Conservation (phyloP, 139 green algal genomes). For the Closterium sp. region DNA sequence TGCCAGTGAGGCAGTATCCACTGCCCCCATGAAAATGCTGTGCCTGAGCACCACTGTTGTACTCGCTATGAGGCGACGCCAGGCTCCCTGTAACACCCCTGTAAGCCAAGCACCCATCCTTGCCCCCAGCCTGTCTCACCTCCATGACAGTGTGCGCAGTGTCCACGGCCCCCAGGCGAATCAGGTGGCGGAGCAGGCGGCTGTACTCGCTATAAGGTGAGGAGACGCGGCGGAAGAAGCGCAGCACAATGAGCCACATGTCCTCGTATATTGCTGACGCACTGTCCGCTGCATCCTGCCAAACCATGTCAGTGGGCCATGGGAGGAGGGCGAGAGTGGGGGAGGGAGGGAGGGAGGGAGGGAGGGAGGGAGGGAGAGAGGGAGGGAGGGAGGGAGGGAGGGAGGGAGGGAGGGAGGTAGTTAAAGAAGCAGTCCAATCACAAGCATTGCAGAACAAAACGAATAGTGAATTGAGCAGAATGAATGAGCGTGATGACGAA, state of each 20-base stretch:
- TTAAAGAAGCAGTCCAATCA: too few relatives aligned
- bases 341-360: too few relatives aligned
- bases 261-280: not conserved
- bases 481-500: too few relatives aligned
- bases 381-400: too few relatives aligned
- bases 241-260: not conserved
- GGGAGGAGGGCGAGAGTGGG: not conserved
- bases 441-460: too few relatives aligned
- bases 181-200: not conserved
- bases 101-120: too few relatives aligned
- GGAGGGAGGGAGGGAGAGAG: too few relatives aligned
- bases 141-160: not conserved
- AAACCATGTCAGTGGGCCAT: not conserved
- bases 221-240: not conserved
- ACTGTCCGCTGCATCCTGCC: not conserved
- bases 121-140: not conserved
- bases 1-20: not conserved
- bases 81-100: too few relatives aligned
- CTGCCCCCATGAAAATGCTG: not conserved
- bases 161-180: not conserved
- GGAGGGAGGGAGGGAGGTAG: too few relatives aligned
- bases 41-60: too few relatives aligned
- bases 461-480: too few relatives aligned
- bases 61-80: too few relatives aligned
- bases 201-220: not conserved